Base-by-base conservation (phyloP, 2,329 filamentous ascomycete species). In the Tolypocladium sp. region DNA sequence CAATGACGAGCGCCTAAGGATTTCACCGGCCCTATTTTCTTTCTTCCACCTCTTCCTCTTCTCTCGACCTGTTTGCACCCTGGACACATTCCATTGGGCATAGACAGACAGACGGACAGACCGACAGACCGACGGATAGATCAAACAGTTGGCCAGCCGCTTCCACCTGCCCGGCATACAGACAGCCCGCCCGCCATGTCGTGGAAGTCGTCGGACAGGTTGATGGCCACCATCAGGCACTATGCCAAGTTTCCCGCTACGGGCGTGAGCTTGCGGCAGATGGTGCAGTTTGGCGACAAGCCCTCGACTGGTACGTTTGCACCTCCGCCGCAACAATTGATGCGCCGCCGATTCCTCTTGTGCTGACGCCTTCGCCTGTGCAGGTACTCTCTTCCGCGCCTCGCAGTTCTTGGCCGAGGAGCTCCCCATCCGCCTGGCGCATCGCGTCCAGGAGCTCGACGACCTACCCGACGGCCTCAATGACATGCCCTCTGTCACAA, bases 401-500 rank as follows among this genome's bases (percentile, higher is more conserved):
- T 97, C 94, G 33, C 94, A 97, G 78, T 99, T 99, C 76, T 87
- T 99, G 60, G 94, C 93, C 69, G 94, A 99, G 79, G 94, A 99
- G 79, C 86, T 99, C 30, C 94, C 94, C 66, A 99, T 99, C 69
- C 90, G 94, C 57, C 82, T 99, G 62, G 94, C 94, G 68, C 94
- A 99, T 77, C 90, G 94, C 64, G 94, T 99, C 61, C 90, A 96
- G 75, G 94, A 99, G 78, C 85, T 99, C 60, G 87, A 89, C 62
- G 90, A 91, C 69, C 81, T 99, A 2, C 94, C 94, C 41, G 94
- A 99, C 82, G 94, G 94, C 59, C 84, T 99, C 62, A 96, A 91
- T 73, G 92, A 97, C 66, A 97, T 99, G 94, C 91, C 92, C 44
- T 97, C 94, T 13, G 96, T 99, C 66, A 87, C 88, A 73, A 91